Evolutionary conservation across 2,329 filamentous ascomycete genomes (phyloP).

Genomic region (Calonectria hawksworthii): DNA sequence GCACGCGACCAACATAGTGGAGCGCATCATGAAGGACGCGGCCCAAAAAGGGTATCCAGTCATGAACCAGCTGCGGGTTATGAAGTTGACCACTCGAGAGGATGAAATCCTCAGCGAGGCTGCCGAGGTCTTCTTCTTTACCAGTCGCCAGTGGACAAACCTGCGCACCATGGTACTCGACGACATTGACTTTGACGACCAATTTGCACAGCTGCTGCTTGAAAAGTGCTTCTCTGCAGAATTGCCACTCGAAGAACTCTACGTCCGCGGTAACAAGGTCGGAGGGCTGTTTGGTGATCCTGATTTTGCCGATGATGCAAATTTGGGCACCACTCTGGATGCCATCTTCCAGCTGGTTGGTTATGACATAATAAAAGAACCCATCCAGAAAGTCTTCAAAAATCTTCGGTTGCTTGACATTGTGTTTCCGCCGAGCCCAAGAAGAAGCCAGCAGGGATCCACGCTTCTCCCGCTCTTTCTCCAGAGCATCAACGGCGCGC

Average conservation of each 20-base stretch:
- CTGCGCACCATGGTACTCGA: slow-evolving; percentile 3
- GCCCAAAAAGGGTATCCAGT: not conserved
- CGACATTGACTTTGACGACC: slow-evolving; percentile 14
- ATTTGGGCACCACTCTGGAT: not conserved
- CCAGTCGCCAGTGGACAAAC: not conserved
- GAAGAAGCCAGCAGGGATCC: not conserved
- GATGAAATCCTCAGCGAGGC: not conserved
- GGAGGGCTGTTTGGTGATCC: not conserved
- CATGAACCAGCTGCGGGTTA: not conserved
- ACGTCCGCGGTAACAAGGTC: not conserved
- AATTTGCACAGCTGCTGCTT: slow-evolving; percentile 5
- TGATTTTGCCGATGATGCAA: not conserved
- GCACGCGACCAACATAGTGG: not conserved
- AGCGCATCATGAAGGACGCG: not conserved
- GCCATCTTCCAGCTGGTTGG: not conserved
- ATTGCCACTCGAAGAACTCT: slow-evolving; percentile 7
- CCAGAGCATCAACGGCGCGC: not conserved
- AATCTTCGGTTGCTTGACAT: slow-evolving; percentile 14
- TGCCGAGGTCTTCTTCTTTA: slow-evolving; percentile 5
- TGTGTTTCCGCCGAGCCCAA: not conserved
- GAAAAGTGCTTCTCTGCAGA: not conserved
- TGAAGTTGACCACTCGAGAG: not conserved
- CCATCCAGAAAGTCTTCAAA: not conserved
- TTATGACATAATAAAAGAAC: not conserved
- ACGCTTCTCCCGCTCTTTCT: not conserved